phyloP scores from a whole-genome alignment of 768 basidiomycete species.

The Xerocomus potaroensis region DNA sequence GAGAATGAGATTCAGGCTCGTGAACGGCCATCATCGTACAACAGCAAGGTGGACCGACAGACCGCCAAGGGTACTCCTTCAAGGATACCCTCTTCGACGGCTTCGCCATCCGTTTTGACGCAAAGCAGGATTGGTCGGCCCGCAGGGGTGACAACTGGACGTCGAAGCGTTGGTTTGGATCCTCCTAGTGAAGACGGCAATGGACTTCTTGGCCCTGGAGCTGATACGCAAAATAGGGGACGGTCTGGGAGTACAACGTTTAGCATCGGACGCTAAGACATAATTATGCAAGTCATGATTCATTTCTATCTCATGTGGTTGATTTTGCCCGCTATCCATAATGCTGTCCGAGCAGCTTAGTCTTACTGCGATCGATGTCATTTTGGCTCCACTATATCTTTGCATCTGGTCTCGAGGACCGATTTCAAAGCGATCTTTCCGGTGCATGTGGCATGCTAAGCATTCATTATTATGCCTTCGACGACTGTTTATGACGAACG shows the following conservation, averaged over 20 bases:
- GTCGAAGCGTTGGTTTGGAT: conserved; percentile 39
- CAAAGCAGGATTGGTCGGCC: conserved; percentile 47
- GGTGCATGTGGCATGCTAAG: conserved; percentile 7
- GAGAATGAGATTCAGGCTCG: conserved; percentile 23
- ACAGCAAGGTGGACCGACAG: conserved; percentile 18
- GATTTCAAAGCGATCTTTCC: conserved; percentile 15
- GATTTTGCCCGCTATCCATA: conserved; percentile 9
- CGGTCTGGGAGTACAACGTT: conserved; percentile 28
- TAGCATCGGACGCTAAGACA: conserved; percentile 17
- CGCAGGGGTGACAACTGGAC: conserved; percentile 36
- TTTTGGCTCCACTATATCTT: conserved; percentile 2
- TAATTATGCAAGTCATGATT: conserved; percentile 14
- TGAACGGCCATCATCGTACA: conserved; percentile 28
- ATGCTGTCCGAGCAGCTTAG: conserved; percentile 12
- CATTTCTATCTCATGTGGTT: conserved; percentile 6
- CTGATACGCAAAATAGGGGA: conserved; percentile 20
- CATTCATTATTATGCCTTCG: conserved; percentile 12
- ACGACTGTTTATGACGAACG: conserved; percentile 26
- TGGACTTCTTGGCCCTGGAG: conserved; percentile 14
- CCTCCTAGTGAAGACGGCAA: conserved; percentile 18
- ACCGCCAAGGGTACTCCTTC: conserved; percentile 38
- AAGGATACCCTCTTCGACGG: conserved; percentile 37
- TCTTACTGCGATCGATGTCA: conserved; percentile 10
- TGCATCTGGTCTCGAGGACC: conserved; percentile 23
- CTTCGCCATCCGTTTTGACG: conserved; percentile 29